A percentile compares a stretch with the other conserved stretches of the same genome.
phyloP scores from a whole-genome alignment of 225 moss, liverwort and hornwort genomes.

The Polytrichum commune region DNA sequence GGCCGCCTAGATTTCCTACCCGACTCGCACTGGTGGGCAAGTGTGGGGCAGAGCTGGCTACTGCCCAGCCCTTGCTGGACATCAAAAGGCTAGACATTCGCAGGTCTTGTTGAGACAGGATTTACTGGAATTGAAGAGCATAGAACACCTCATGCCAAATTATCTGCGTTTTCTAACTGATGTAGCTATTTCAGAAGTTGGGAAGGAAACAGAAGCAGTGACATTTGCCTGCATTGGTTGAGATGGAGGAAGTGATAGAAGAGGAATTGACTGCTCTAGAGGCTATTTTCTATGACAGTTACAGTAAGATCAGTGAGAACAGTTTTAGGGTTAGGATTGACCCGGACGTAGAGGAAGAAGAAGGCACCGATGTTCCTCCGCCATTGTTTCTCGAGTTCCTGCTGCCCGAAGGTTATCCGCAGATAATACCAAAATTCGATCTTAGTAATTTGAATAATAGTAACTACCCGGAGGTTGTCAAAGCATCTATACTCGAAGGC shows the following conservation, averaged over 20 bases:
- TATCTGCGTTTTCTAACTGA: too few species aligned
- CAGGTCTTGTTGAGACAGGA: conserved; percentile 35
- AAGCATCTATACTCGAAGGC: conserved; percentile 74
- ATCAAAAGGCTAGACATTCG: conserved; percentile 59
- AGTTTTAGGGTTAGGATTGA: conserved; percentile 86
- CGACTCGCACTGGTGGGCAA: conserved; percentile 69
- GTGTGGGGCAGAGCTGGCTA: conserved; percentile 62
- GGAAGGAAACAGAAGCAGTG: not conserved
- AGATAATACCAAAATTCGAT: conserved; percentile 79
- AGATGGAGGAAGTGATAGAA: conserved; percentile 89
- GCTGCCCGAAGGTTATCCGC: conserved; percentile 80
- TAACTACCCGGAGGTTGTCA: conserved; percentile 83
- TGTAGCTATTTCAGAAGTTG: not conserved
- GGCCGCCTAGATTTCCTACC: conserved; percentile 43
- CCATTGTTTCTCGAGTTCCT: conserved; percentile 79
- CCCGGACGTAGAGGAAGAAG: conserved; percentile 69
- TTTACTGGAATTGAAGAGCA: too few species aligned
- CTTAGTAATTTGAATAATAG: conserved; percentile 86
- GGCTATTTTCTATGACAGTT: conserved; percentile 92
- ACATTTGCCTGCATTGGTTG: not conserved
- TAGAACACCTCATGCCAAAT: too few species aligned
- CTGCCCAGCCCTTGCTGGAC: conserved; percentile 61
- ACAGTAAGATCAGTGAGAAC: conserved; percentile 85
- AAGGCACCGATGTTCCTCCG: conserved; percentile 47
- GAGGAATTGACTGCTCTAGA: conserved; percentile 95